These are phyloP conservation scores for Tolypocladium inflatum DNA, from an alignment of 2,329 filamentous ascomycete species.

Conservation along the genomic window DNA sequence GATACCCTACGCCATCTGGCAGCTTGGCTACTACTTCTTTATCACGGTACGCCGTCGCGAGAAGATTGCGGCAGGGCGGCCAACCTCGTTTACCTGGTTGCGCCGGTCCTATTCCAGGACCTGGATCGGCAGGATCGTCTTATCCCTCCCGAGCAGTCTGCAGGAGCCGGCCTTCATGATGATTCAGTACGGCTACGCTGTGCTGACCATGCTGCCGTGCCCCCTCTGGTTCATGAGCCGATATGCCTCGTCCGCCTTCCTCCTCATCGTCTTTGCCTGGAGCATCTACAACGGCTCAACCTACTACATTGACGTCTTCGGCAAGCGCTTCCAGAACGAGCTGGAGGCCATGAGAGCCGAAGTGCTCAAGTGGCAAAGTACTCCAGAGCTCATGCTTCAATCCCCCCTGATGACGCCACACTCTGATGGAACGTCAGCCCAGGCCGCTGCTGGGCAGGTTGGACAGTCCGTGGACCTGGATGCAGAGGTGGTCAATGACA, in stretches of 20 bases:
- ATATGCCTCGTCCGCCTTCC: slow-evolving; percentile 67
- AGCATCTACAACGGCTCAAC: slow-evolving; percentile 95
- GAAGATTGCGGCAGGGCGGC: slow-evolving; percentile 90
- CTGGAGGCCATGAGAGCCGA: slow-evolving; percentile 82
- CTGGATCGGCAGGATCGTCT: slow-evolving; percentile 78
- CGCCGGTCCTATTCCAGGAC: slow-evolving; percentile 82
- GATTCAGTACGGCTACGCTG: slow-evolving; percentile 87
- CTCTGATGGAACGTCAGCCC: slow-evolving; percentile 9
- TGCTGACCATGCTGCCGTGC: slow-evolving; percentile 89
- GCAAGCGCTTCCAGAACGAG: slow-evolving; percentile 93
- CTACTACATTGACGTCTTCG: slow-evolving; percentile 97
- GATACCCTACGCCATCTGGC: slow-evolving; percentile 87
- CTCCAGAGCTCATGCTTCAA: slow-evolving; percentile 34
- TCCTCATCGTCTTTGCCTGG: slow-evolving; percentile 81
- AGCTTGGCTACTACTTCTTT: slow-evolving; percentile 84
- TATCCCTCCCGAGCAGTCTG: slow-evolving; percentile 62
- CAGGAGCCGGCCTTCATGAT: slow-evolving; percentile 93
- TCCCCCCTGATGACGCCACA: slow-evolving; percentile 24
- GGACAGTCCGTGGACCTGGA: slow-evolving; percentile 8
- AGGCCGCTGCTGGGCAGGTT: slow-evolving; percentile 5
- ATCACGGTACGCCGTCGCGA: slow-evolving; percentile 92
- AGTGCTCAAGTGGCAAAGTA: slow-evolving; percentile 77
- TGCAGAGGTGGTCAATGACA: neutral
- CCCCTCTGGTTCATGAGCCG: slow-evolving; percentile 90
- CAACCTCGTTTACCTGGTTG: slow-evolving; percentile 96